Percentiles rank a stretch among this genome's conserved stretches.
phyloP scores from a whole-genome alignment of 1,284 basidiomycete species.

The Papiliotrema terrestris region DNA sequence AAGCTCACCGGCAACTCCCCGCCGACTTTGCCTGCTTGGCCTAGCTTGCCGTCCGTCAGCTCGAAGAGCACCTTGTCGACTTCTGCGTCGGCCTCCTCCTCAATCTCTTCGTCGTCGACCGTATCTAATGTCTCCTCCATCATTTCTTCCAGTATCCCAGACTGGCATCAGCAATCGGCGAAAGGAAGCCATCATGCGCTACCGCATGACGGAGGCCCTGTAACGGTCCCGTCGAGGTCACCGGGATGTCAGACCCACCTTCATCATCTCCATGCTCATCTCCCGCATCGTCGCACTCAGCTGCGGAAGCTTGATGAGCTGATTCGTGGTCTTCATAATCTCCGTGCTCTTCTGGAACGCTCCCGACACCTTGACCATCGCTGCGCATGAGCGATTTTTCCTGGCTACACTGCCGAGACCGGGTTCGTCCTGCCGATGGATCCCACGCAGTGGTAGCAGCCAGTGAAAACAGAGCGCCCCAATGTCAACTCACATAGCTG shows the following conservation, averaged over 20 bases:
- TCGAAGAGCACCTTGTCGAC: slow-evolving; percentile 96
- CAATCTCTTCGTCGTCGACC: slow-evolving; percentile 85
- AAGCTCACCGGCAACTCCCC: slow-evolving; percentile 72
- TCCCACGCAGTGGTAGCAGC: not conserved
- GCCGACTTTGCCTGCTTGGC: slow-evolving; percentile 70
- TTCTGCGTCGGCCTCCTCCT: slow-evolving; percentile 95
- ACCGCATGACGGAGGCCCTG: no score
- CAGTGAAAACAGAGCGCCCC: not conserved
- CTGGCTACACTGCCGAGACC: no score
- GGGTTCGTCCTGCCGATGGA: no score
- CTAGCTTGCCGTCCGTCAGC: slow-evolving; percentile 92
- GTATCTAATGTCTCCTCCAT: slow-evolving; percentile 74
- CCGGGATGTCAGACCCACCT: slow-evolving; percentile 55
- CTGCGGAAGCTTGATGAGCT: slow-evolving; percentile 86
- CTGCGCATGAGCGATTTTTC: no score
- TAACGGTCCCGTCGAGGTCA: no score
- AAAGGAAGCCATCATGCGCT: not conserved
- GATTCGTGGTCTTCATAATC: slow-evolving; percentile 97
- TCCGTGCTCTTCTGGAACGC: slow-evolving; percentile 95
- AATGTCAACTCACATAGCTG: slow-evolving; percentile 70
- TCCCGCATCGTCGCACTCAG: slow-evolving; percentile 90
- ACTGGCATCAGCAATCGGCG: slow-evolving; percentile 53
- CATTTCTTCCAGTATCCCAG: slow-evolving; percentile 92
- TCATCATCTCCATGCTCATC: slow-evolving; percentile 99
- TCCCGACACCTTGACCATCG: slow-evolving; percentile 96